Conservation (phyloP, 2,329 filamentous ascomycete species). For the Pyrenophora seminiperda region DNA sequence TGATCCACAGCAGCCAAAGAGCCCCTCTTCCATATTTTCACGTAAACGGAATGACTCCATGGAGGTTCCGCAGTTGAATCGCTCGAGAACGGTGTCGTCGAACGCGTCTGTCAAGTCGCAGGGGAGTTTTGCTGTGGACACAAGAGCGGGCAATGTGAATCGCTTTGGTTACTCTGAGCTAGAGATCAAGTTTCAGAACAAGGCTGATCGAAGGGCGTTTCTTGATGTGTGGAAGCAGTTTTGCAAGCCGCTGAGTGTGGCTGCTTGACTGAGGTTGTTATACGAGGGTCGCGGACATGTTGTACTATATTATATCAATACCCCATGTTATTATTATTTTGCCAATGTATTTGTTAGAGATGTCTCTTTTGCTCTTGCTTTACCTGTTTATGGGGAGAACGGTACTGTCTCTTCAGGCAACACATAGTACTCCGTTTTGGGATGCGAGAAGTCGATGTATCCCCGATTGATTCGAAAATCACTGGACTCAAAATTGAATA, state of each 20-base stretch:
- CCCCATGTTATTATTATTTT: background rate
- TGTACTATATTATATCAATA: background rate
- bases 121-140: conserved; percentile 14
- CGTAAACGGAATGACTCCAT: conserved; percentile 19
- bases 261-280: background rate
- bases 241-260: conserved; percentile 25
- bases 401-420: no score
- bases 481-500: no score
- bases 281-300: no score
- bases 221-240: conserved; percentile 34
- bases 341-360: no score
- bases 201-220: conserved; percentile 34
- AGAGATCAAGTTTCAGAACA: conserved; percentile 37
- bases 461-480: no score
- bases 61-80: conserved; percentile 11
- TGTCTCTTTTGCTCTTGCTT: no score
- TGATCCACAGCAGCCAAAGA: conserved; percentile 1
- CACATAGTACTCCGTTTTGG: no score
- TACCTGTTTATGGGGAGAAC: no score
- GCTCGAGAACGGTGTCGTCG: conserved; percentile 19
- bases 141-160: conserved; percentile 24
- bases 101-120: conserved; percentile 17
- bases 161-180: conserved; percentile 36
- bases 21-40: background rate
- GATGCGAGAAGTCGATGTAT: no score